phyloP scores from a whole-genome alignment of 805 yeast genomes.

The Candida nanaspora region DNA sequence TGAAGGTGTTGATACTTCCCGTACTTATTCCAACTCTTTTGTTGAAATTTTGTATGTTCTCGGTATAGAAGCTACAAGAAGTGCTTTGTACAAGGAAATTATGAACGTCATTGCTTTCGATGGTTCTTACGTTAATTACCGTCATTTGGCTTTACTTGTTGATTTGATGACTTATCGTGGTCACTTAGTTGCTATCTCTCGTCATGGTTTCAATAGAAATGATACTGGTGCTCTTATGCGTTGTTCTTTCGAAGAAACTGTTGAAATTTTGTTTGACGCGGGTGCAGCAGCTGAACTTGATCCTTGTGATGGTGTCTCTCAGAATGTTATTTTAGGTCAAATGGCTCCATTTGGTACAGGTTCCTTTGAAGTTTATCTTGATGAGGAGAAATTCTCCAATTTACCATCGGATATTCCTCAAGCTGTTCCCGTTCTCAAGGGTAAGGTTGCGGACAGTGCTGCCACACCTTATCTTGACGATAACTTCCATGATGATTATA shows the following conservation, averaged over 20 bases:
- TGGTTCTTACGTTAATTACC: slow-evolving; percentile 98
- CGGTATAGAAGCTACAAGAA: slow-evolving; percentile 98
- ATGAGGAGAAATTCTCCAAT: slow-evolving; percentile 73
- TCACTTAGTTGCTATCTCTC: slow-evolving; percentile 95
- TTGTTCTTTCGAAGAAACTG: slow-evolving; percentile 98
- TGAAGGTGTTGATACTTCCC: slow-evolving; percentile 85
- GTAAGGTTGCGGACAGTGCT: slow-evolving; percentile 59
- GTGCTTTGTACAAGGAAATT: slow-evolving; percentile 89
- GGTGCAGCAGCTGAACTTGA: slow-evolving; percentile 97
- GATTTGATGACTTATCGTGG: slow-evolving; percentile 99
- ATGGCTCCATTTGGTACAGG: slow-evolving; percentile 99
- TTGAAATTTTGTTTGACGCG: slow-evolving; percentile 93
- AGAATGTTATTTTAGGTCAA: slow-evolving; percentile 95
- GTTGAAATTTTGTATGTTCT: slow-evolving; percentile 90
- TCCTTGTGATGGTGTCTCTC: slow-evolving; percentile 98
- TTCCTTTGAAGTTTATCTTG: slow-evolving; percentile 90
- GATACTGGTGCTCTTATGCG: slow-evolving; percentile 99
- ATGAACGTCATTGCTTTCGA: slow-evolving; percentile 97
- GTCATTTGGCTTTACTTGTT: slow-evolving; percentile 95
- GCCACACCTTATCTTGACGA: slow-evolving; percentile 85
- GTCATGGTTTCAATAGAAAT: slow-evolving; percentile 98
- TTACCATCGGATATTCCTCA: slow-evolving; percentile 44
- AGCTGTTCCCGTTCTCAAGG: slow-evolving; percentile 31
- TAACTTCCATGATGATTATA: slow-evolving; percentile 57
- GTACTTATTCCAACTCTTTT: slow-evolving; percentile 94